These are phyloP conservation scores for Samsoniella hepiali DNA, from an alignment of 2,329 filamentous ascomycete genomes.

Conservation along the genomic window DNA sequence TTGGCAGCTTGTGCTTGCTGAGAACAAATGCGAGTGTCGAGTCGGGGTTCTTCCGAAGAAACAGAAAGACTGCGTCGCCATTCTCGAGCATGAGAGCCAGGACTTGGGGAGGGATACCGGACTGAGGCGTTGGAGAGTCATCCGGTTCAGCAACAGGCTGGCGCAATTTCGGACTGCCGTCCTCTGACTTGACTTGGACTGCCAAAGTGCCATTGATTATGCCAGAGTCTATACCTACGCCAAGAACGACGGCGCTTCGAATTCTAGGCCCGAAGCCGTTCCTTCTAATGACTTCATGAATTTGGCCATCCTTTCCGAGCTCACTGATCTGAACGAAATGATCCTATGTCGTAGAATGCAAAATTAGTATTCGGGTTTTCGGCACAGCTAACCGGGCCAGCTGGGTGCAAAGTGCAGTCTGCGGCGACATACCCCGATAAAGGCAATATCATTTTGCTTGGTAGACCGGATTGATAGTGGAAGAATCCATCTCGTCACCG, in stretches of 20 bases:
- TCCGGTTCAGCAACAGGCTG: conserved; percentile 24
- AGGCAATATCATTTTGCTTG: conserved; percentile 75
- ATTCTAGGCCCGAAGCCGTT: conserved; percentile 77
- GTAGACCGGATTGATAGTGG: conserved; percentile 73
- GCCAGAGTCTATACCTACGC: conserved; percentile 42
- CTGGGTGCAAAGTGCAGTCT: neutral
- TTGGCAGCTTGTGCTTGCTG: conserved; percentile 57
- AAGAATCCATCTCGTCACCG: conserved; percentile 71
- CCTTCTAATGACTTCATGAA: conserved; percentile 75
- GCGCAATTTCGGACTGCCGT: conserved; percentile 37
- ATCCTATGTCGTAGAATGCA: conserved; percentile 49
- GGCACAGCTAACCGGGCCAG: neutral
- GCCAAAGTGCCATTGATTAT: conserved; percentile 24
- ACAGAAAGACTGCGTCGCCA: conserved; percentile 74
- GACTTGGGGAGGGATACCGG: conserved; percentile 64
- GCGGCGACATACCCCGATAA: conserved; percentile 66
- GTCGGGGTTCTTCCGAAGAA: conserved; percentile 47
- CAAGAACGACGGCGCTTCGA: conserved; percentile 73
- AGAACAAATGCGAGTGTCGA: conserved; percentile 58
- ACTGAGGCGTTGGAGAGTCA: neutral
- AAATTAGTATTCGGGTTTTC: conserved; percentile 13
- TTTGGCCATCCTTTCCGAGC: conserved; percentile 63
- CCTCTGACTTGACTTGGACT: conserved; percentile 37
- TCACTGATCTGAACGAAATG: conserved; percentile 79
- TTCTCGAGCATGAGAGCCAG: conserved; percentile 73